Percentiles rank a stretch among this genome's conserved stretches.
These are phyloP conservation scores for Russula virescens DNA, from an alignment of 768 basidiomycete genomes.

Conservation along the genomic window DNA sequence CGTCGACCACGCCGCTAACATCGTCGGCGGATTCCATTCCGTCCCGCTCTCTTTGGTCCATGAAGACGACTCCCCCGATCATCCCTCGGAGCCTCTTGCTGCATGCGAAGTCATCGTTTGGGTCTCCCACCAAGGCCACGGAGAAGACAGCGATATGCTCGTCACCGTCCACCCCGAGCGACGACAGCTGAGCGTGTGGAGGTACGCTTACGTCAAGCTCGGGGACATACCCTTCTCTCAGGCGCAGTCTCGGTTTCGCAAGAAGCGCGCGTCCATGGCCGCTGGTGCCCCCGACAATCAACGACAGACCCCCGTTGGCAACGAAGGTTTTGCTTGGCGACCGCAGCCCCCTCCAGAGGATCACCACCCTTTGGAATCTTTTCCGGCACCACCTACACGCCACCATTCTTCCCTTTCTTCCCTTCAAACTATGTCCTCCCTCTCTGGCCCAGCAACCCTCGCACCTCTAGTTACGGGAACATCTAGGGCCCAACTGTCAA, in stretches of 20 bases:
- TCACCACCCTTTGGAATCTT: slow-evolving; percentile 33
- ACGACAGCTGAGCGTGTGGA: slow-evolving; percentile 58
- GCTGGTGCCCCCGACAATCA: slow-evolving; percentile 21
- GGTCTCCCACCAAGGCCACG: slow-evolving; percentile 42
- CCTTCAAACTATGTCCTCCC: slow-evolving; percentile 47
- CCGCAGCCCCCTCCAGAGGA: slow-evolving; percentile 24
- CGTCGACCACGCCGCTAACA: slow-evolving; percentile 60
- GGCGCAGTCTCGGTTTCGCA: slow-evolving; percentile 33
- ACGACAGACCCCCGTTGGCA: slow-evolving; percentile 24
- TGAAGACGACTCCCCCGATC: slow-evolving; percentile 38
- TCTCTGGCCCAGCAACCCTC: slow-evolving; percentile 44
- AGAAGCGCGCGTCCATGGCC: slow-evolving; percentile 32
- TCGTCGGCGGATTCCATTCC: slow-evolving; percentile 47
- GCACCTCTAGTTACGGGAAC: slow-evolving; percentile 30
- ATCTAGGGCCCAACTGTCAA: not conserved
- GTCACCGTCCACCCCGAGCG: slow-evolving; percentile 56
- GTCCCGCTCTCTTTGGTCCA: too few relatives aligned
- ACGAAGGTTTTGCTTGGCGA: slow-evolving; percentile 21
- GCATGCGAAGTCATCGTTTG: slow-evolving; percentile 62
- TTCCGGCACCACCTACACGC: slow-evolving; percentile 27
- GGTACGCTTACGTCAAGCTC: slow-evolving; percentile 61
- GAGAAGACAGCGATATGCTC: slow-evolving; percentile 42
- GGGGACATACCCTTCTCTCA: slow-evolving; percentile 46
- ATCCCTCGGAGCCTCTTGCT: slow-evolving; percentile 50
- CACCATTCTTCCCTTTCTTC: slow-evolving; percentile 36